phyloP scores from a whole-genome alignment of 192 early-diverging fungal species.

The Entomortierella beljakovae region DNA sequence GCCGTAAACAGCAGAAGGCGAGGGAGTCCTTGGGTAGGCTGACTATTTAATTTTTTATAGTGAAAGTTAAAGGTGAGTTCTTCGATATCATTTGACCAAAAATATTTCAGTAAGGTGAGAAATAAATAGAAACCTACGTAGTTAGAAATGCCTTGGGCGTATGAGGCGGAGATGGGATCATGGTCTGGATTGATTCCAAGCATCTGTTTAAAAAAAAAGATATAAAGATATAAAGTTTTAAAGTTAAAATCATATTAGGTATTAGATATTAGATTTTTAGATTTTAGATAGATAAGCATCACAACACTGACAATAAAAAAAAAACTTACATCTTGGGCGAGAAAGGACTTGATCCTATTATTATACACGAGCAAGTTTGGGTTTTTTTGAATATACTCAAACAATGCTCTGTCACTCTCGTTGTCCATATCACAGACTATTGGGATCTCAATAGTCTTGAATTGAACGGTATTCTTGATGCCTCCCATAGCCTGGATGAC shows the following conservation, averaged over 20 bases:
- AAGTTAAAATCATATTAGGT: not conserved
- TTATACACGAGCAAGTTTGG: conserved; percentile 50
- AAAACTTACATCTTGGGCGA: conserved; percentile 41
- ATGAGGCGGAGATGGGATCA: conserved; percentile 3
- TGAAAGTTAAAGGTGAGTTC: not conserved
- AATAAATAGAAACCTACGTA: conserved; percentile 18
- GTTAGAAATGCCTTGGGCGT: conserved; percentile 1
- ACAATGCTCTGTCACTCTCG: conserved; percentile 23
- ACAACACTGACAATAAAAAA: no score
- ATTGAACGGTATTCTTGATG: conserved; percentile 45
- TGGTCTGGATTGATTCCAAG: conserved; percentile 35
- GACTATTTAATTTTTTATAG: not conserved
- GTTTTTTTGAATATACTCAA: conserved; percentile 50
- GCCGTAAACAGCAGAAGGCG: not conserved
- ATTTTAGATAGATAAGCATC: no score
- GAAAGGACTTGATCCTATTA: conserved; percentile 53
- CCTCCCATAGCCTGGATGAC: conserved; percentile 56
- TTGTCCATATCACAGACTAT: conserved; percentile 51
- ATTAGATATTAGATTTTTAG: no score
- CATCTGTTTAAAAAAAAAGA: conserved; percentile 13
- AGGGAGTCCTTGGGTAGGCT: not conserved
- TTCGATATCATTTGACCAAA: no score
- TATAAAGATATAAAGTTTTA: not conserved
- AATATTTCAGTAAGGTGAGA: no score
- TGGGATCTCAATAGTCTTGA: conserved; percentile 52